phyloP scores from a whole-genome alignment of 192 early-diverging fungal genomes.

The Coemansia sp. region DNA sequence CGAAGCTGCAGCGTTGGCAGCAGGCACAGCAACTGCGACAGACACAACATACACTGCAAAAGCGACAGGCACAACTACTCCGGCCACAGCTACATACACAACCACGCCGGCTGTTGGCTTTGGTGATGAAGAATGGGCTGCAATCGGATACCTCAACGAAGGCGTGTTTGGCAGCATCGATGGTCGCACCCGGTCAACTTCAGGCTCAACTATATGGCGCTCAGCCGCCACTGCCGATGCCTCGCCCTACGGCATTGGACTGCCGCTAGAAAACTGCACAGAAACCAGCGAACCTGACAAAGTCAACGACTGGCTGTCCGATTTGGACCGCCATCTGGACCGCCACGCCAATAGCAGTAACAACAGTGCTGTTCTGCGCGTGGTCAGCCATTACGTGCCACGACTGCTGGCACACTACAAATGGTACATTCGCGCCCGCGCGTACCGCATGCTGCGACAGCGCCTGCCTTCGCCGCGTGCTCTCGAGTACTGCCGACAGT shows the following conservation, averaged over 20 bases:
- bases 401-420: conserved; percentile 46
- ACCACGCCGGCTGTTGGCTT: conserved; percentile 14
- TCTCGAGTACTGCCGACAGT: conserved; percentile 39
- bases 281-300: conserved; percentile 42
- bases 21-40: neutral
- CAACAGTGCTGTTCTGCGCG: neutral
- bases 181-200: conserved; percentile 39
- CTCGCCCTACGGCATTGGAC: conserved; percentile 3
- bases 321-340: conserved; percentile 19
- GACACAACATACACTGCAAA: conserved; percentile 1
- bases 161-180: conserved; percentile 52
- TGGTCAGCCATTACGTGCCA: conserved; percentile 32
- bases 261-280: conserved; percentile 31
- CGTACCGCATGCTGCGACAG: conserved; percentile 42
- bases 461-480: conserved; percentile 23
- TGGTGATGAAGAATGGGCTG: conserved; percentile 30
- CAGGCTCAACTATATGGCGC: conserved; percentile 37
- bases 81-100: conserved; percentile 5
- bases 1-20: conserved; percentile 16
- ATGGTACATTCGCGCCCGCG: conserved; percentile 49
- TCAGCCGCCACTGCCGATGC: conserved; percentile 6
- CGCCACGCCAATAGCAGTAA: conserved; percentile 2
- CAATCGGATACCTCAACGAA: conserved; percentile 25
- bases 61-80: conserved; percentile 5
- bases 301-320: conserved; percentile 43